phyloP scores from a whole-genome alignment of 192 early-diverging fungal species.

The Endogone sp. region DNA sequence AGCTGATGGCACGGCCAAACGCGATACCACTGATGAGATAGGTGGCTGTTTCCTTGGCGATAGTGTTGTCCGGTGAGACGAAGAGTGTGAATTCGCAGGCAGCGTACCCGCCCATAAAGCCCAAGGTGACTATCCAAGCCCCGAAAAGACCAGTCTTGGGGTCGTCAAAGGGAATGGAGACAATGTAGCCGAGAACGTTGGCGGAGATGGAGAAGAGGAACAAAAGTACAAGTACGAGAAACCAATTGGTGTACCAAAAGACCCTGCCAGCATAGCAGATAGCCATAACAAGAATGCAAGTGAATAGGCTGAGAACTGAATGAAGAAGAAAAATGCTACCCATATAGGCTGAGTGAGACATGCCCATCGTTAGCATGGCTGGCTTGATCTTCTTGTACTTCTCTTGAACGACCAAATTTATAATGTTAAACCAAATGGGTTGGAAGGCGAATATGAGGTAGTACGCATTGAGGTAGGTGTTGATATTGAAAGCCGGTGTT shows the following conservation, averaged over 20 bases:
- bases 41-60: conserved; percentile 21
- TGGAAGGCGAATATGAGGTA: conserved; percentile 37
- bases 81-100: conserved; percentile 20
- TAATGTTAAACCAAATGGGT: conserved; percentile 28
- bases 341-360: conserved; percentile 3
- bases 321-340: not conserved
- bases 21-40: conserved; percentile 29
- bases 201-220: conserved; percentile 31
- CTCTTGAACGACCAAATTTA: conserved; percentile 28
- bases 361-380: conserved; percentile 35
- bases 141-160: conserved; percentile 28
- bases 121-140: conserved; percentile 17
- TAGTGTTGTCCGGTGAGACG: conserved; percentile 13
- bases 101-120: conserved; percentile 16
- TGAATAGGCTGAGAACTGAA: conserved; percentile 23
- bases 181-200: conserved; percentile 25
- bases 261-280: conserved; percentile 30
- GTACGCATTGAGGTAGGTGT: conserved; percentile 20
- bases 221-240: conserved; percentile 27
- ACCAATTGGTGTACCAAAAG: conserved; percentile 21
- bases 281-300: conserved; percentile 23
- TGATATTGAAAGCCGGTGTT: conserved; percentile 18
- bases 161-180: conserved; percentile 20
- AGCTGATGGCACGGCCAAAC: conserved; percentile 29
- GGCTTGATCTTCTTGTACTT: conserved; percentile 26